These are phyloP conservation scores for Termitomyces sp. DNA, from an alignment of 768 basidiomycete genomes.

Conservation along the genomic window DNA sequence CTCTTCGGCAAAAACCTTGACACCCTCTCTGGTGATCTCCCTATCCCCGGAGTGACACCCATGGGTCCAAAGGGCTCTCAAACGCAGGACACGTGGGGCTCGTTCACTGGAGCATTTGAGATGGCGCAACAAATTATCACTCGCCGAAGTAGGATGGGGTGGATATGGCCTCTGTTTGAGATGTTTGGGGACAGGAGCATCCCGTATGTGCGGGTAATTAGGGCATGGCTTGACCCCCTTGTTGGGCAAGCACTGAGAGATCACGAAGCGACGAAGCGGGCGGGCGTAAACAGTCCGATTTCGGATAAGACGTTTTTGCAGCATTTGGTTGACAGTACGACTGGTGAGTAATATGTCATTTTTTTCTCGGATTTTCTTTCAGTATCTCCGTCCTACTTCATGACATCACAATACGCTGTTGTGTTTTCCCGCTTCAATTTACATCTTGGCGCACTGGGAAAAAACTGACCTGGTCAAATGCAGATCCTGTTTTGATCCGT, in stretches of 20 bases:
- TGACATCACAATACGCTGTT: not conserved
- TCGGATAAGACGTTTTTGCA: conserved; percentile 61
- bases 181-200: conserved; percentile 48
- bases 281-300: conserved; percentile 30
- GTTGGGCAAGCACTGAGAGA: conserved; percentile 47
- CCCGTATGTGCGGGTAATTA: conserved; percentile 44
- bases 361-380: no score
- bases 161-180: conserved; percentile 57
- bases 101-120: conserved; percentile 55
- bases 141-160: conserved; percentile 43
- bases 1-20: conserved; percentile 63
- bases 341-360: conserved; percentile 35
- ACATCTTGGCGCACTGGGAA: not conserved
- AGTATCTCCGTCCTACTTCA: not conserved
- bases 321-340: conserved; percentile 59
- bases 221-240: conserved; percentile 58
- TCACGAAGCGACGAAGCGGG: conserved; percentile 31
- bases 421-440: not conserved
- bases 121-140: conserved; percentile 50
- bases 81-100: conserved; percentile 55
- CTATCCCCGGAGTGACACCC: conserved; percentile 35
- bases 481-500: conserved; percentile 62
- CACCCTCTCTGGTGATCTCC: conserved; percentile 51
- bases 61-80: conserved; percentile 57
- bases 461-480: not conserved